Percentiles rank a stretch among this genome's conserved stretches.
Conservation (phyloP, 108 stramenopile genomes). For the Nitzschia sp. region DNA sequence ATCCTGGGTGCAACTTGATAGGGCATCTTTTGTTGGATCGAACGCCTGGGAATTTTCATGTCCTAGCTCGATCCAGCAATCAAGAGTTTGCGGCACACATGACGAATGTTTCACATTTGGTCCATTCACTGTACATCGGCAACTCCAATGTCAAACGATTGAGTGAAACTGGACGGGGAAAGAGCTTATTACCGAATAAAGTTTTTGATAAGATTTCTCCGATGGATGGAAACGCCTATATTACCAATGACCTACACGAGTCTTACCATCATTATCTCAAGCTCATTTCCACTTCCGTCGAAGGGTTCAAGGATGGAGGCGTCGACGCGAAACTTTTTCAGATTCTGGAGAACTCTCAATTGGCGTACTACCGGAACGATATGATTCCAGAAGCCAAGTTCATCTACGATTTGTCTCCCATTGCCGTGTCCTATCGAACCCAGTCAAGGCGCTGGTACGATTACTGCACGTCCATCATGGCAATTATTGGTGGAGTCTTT, state of each 20-base stretch:
- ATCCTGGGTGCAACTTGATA: conserved; percentile 81
- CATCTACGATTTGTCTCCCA: conserved; percentile 83
- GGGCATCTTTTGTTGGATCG: conserved; percentile 83
- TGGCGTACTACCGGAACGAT: conserved; percentile 63
- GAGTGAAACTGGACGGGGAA: neutral
- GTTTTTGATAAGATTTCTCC: conserved; percentile 47
- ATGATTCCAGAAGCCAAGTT: conserved; percentile 84
- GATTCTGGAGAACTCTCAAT: conserved; percentile 68
- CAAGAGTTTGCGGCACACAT: conserved; percentile 86
- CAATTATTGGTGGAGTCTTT: conserved; percentile 96
- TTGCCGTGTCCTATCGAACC: conserved; percentile 71
- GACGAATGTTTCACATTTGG: conserved; percentile 90
- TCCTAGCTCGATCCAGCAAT: conserved; percentile 77
- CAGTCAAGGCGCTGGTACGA: conserved; percentile 84
- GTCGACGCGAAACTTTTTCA: conserved; percentile 48
- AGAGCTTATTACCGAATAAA: conserved; percentile 12
- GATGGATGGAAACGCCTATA: conserved; percentile 83
- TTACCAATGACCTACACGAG: conserved; percentile 72
- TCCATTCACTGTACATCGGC: conserved; percentile 87
- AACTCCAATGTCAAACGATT: conserved; percentile 27
- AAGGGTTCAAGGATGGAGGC: conserved; percentile 45
- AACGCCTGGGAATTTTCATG: conserved; percentile 94
- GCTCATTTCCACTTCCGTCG: conserved; percentile 66
- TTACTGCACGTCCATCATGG: conserved; percentile 88
- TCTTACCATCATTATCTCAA: conserved; percentile 96